phyloP scores from a whole-genome alignment of 768 basidiomycete genomes.

The Russula lepida region DNA sequence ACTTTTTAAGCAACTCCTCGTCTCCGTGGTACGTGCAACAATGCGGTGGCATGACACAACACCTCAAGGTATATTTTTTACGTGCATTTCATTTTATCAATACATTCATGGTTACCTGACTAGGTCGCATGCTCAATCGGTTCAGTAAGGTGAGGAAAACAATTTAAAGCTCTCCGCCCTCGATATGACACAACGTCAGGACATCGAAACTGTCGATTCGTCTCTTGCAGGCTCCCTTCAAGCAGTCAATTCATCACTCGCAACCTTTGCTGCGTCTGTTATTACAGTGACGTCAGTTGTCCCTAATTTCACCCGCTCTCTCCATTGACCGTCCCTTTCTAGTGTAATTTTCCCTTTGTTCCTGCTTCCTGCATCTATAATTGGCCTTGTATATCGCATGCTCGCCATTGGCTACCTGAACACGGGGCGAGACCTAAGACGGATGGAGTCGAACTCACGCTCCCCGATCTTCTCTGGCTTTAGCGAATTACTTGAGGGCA shows the following conservation, averaged over 20 bases:
- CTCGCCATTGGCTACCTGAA: slow-evolving; percentile 67
- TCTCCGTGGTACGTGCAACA: slow-evolving; percentile 67
- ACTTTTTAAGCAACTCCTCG: slow-evolving; percentile 46
- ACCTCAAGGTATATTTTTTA: slow-evolving; percentile 50
- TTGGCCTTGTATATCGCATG: slow-evolving; percentile 65
- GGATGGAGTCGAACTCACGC: slow-evolving; percentile 85
- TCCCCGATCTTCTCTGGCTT: slow-evolving; percentile 83
- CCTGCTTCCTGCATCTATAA: slow-evolving; percentile 63
- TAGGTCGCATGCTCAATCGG: slow-evolving; percentile 79
- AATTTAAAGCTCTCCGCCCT: not conserved
- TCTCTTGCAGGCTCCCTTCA: slow-evolving; percentile 61
- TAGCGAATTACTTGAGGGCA: slow-evolving; percentile 75
- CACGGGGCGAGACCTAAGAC: slow-evolving; percentile 74
- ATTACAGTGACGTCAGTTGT: slow-evolving; percentile 53
- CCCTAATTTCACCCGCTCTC: slow-evolving; percentile 17
- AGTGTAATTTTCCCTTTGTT: slow-evolving; percentile 76
- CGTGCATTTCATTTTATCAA: not conserved
- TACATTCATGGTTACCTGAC: not conserved
- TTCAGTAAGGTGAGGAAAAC: slow-evolving; percentile 51
- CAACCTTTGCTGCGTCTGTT: slow-evolving; percentile 68
- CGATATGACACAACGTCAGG: slow-evolving; percentile 31
- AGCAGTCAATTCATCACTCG: slow-evolving; percentile 69
- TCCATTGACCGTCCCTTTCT: slow-evolving; percentile 11
- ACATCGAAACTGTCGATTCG: slow-evolving; percentile 81
- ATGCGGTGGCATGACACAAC: slow-evolving; percentile 83